Conservation (phyloP, 2,329 filamentous ascomycete species). For the Microcera coccophila region DNA sequence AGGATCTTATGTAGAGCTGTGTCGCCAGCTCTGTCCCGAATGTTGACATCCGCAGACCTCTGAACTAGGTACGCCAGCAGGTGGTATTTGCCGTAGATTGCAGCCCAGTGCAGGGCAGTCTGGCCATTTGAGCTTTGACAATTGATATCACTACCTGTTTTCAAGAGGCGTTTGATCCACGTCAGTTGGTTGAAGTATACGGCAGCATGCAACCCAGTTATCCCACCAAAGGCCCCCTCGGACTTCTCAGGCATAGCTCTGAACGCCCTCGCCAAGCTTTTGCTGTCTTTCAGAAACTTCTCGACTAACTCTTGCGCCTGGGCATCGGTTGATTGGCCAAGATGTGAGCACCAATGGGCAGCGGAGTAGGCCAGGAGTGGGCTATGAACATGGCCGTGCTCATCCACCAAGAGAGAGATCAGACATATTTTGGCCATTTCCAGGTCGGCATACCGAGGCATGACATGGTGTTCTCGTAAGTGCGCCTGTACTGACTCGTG, state of each 20-base stretch:
- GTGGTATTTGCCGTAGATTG: background rate
- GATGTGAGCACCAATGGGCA: background rate
- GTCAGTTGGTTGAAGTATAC: background rate
- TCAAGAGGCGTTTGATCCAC: background rate
- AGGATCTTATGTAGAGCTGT: background rate
- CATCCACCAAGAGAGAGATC: background rate
- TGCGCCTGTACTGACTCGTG: background rate
- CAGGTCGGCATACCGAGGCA: background rate
- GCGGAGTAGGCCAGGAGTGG: background rate
- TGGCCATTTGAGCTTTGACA: background rate
- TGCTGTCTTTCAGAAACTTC: background rate
- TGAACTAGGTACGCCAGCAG: background rate
- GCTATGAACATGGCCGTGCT: background rate
- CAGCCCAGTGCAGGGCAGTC: background rate
- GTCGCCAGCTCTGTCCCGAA: background rate
- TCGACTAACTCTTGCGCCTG: background rate
- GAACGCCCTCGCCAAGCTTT: background rate
- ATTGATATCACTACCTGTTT: background rate
- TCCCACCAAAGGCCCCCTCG: background rate
- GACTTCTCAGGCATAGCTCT: background rate
- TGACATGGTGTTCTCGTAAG: background rate
- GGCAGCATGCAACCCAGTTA: background rate
- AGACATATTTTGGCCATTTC: background rate
- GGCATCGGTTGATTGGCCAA: background rate
- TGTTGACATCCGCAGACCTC: background rate